These are phyloP conservation scores for Ceratocystis diversiconidia DNA, from an alignment of 2,329 filamentous ascomycete genomes.

Conservation along the genomic window DNA sequence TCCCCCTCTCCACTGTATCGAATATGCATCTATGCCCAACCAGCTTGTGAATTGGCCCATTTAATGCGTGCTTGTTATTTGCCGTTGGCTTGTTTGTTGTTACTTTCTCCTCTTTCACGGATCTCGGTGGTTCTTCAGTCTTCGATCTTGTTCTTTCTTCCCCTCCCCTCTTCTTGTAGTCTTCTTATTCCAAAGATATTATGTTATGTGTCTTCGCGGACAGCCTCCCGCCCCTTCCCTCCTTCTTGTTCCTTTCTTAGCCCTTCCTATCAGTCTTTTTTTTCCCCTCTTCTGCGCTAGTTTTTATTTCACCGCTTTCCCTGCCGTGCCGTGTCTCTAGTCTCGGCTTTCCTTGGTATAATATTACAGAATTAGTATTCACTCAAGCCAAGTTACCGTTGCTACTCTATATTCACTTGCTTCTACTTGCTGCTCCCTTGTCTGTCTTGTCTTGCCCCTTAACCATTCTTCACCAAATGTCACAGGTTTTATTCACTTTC, in stretches of 20 bases:
- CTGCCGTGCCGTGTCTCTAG: not conserved
- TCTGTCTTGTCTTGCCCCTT: not conserved
- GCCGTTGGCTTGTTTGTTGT: not conserved
- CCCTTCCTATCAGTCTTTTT: too few species aligned
- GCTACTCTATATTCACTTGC: not conserved
- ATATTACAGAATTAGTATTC: not conserved
- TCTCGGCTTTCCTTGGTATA: not conserved
- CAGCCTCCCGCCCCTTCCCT: too few species aligned
- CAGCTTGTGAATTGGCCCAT: not conserved
- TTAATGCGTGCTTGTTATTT: not conserved
- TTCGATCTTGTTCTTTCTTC: constrained; percentile 1
- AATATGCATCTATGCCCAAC: constrained; percentile 7
- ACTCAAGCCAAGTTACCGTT: not conserved
- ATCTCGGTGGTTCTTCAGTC: not conserved
- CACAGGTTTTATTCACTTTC: not conserved
- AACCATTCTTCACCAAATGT: not conserved
- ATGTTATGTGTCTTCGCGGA: too few species aligned
- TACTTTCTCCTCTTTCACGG: not conserved
- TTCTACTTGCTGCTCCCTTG: not conserved
- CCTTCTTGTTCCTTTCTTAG: too few species aligned
- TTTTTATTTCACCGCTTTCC: not conserved
- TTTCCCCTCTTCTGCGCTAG: not conserved
- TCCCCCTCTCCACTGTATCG: not conserved
- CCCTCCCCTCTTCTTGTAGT: not conserved
- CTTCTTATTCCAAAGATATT: too few species aligned